Percentiles rank a stretch among this genome's conserved stretches.
These are phyloP conservation scores for Alisma plantagoaquatica DNA, from an alignment of 106 monocot species.

Conservation along the genomic window DNA sequence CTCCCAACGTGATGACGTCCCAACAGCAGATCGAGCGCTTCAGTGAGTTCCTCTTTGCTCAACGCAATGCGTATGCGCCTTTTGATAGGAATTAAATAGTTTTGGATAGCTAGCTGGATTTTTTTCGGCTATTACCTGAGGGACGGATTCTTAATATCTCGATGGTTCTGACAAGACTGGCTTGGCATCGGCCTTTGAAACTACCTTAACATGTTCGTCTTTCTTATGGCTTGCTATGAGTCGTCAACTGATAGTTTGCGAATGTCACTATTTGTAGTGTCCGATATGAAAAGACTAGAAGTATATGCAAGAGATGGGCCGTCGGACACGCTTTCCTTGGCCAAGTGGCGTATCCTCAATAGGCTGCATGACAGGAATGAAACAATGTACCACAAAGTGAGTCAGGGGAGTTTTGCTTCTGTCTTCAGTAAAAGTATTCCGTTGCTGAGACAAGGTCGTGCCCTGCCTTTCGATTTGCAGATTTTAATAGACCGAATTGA, in stretches of 20 bases:
- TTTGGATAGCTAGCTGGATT: not conserved
- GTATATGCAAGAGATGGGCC: conserved; percentile 75
- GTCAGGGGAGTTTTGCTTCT: conserved; percentile 4
- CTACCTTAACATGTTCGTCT: too few relatives aligned
- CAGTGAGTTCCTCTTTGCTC: conserved; percentile 36
- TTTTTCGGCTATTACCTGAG: not conserved
- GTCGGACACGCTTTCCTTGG: conserved; percentile 68
- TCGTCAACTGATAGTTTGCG: too few relatives aligned
- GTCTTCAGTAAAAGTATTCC: not conserved
- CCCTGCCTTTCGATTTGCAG: conserved; percentile 21
- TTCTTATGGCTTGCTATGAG: too few relatives aligned
- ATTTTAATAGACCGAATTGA: conserved; percentile 75
- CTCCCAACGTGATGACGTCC: conserved; percentile 68
- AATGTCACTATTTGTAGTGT: conserved; percentile 65
- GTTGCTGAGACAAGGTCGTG: not conserved
- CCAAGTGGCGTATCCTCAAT: conserved; percentile 97
- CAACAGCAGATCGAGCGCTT: conserved; percentile 92
- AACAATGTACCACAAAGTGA: conserved; percentile 90
- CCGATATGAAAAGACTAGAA: conserved; percentile 79
- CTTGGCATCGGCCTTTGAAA: too few relatives aligned
- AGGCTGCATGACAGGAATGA: conserved; percentile 97
- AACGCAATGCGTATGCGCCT: not conserved
- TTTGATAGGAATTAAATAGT: conserved; percentile 2
- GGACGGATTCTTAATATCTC: not conserved
- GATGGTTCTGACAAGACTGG: not conserved